Percentiles rank a stretch among this genome's conserved stretches.
These are phyloP conservation scores for Zopfia rhizophila DNA, from an alignment of 2,329 filamentous ascomycete species.

Conservation along the genomic window DNA sequence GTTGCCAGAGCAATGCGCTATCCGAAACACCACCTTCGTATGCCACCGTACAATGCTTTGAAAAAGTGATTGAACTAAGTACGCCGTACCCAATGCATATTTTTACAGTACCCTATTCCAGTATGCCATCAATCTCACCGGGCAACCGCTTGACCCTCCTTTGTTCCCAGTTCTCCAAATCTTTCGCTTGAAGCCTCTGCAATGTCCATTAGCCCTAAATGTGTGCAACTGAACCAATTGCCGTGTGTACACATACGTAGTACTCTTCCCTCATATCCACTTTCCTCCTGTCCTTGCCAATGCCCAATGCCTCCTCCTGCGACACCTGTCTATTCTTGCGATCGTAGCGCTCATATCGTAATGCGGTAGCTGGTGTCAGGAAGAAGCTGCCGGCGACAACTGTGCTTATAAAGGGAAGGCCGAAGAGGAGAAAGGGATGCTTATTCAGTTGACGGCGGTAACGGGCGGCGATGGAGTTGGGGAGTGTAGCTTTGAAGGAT, in stretches of 20 bases:
- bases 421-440: slow-evolving; percentile 92
- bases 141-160: slow-evolving; percentile 89
- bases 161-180: slow-evolving; percentile 96
- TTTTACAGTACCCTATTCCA: slow-evolving; percentile 52
- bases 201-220: slow-evolving; percentile 20
- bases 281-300: slow-evolving; percentile 75
- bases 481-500: slow-evolving; percentile 66
- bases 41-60: neutral
- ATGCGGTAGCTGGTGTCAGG: slow-evolving; percentile 90
- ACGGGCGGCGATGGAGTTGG: slow-evolving; percentile 73
- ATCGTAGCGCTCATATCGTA: slow-evolving; percentile 94
- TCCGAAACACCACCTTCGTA: too few relatives aligned
- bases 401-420: slow-evolving; percentile 88
- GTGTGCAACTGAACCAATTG: neutral
- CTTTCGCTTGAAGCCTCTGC: slow-evolving; percentile 84
- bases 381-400: slow-evolving; percentile 95
- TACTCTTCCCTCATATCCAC: slow-evolving; percentile 88
- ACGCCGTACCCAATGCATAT: slow-evolving; percentile 3
- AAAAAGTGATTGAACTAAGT: too few relatives aligned
- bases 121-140: slow-evolving; percentile 87
- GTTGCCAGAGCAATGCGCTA: too few relatives aligned
- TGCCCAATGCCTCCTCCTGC: slow-evolving; percentile 84
- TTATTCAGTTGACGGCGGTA: slow-evolving; percentile 81
- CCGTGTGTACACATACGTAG: slow-evolving; percentile 69
- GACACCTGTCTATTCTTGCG: slow-evolving; percentile 86